phyloP scores from a whole-genome alignment of 2,329 filamentous ascomycete species.

The Fonsecaea monophora region DNA sequence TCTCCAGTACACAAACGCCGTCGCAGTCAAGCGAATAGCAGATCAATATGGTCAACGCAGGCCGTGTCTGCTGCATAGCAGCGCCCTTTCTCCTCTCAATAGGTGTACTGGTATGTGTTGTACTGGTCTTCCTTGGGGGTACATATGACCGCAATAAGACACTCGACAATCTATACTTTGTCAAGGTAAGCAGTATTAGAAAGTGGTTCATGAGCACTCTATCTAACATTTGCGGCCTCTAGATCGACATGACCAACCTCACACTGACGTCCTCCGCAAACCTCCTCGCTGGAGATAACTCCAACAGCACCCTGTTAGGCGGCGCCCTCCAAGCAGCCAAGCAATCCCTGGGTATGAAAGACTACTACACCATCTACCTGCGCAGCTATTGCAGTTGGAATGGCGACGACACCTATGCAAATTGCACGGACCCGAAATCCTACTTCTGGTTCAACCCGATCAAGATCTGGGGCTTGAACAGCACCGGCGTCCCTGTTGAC shows the following conservation, averaged over 20 bases:
- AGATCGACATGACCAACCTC: conserved; percentile 68
- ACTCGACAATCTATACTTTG: conserved; percentile 63
- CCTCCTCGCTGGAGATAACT: conserved; percentile 42
- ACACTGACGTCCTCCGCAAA: conserved; percentile 55
- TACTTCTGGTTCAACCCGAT: conserved; percentile 79
- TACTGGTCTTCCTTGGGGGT: conserved; percentile 65
- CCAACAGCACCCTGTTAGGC: conserved; percentile 45
- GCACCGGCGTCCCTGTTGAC: conserved; percentile 58
- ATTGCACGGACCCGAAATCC: conserved; percentile 74
- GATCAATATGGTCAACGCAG: conserved; percentile 69
- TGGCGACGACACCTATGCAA: conserved; percentile 58
- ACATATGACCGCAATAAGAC: conserved; percentile 57
- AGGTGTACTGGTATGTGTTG: conserved; percentile 73
- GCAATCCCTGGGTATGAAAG: conserved; percentile 65
- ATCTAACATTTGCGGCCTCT: conserved; percentile 47
- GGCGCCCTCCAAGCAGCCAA: conserved; percentile 48
- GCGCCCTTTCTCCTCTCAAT: conserved; percentile 83
- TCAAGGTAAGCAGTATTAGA: conserved; percentile 48
- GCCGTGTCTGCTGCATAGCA: conserved; percentile 84
- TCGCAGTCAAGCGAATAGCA: not conserved
- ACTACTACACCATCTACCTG: conserved; percentile 80
- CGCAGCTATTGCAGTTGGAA: conserved; percentile 83
- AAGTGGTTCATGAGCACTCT: not conserved
- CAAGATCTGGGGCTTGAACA: conserved; percentile 68
- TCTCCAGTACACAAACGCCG: not conserved